phyloP scores from a whole-genome alignment of 306 rosid species.

The Cucurbita pepo region DNA sequence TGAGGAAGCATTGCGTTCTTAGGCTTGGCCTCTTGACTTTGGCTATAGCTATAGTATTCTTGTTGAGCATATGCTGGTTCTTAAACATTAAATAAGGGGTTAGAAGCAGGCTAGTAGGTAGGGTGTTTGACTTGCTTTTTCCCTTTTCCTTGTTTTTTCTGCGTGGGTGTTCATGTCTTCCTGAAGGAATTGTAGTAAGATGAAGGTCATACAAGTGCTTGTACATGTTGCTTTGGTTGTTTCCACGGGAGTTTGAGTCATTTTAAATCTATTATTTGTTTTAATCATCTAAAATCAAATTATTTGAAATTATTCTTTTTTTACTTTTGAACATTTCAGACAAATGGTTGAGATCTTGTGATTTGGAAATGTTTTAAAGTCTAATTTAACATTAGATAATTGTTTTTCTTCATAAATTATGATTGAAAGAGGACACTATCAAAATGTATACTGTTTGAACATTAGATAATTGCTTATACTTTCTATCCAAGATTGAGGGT shows the following conservation, averaged over 20 bases:
- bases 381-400: neutral
- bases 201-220: neutral
- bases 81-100: neutral
- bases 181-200: neutral
- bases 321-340: neutral
- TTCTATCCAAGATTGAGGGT: neutral
- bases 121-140: neutral
- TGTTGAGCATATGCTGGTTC: neutral
- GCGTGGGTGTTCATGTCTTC: neutral
- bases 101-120: neutral
- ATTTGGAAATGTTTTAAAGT: too few species aligned
- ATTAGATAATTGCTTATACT: neutral
- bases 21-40: neutral
- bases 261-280: neutral
- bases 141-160: neutral
- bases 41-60: neutral
- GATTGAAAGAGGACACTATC: neutral
- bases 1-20: neutral
- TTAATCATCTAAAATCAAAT: neutral
- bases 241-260: neutral
- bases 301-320: neutral
- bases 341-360: neutral
- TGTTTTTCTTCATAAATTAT: neutral
- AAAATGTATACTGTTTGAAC: neutral
- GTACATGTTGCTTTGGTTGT: neutral